Base-by-base conservation (phyloP, 495 filamentous ascomycete species). In the Penicillium angulare region DNA sequence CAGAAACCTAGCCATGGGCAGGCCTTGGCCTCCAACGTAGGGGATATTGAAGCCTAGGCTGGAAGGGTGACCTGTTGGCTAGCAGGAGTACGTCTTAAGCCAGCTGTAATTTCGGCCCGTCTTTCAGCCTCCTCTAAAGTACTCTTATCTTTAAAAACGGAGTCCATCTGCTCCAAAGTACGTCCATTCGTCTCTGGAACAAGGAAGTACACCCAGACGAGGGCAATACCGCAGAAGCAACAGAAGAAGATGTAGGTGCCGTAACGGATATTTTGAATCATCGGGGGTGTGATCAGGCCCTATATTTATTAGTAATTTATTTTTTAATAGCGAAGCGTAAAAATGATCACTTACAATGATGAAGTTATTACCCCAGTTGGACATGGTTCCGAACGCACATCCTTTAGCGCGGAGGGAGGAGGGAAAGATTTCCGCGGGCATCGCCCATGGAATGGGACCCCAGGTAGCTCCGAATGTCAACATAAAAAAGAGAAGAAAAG, bases 151-250 rank as follows among this genome's bases (percentile, higher is more conserved):
- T n/a, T n/a, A n/a, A n/a, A n/a, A n/a, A n/a, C n/a, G n/a, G n/a
- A n/a, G 16, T 45, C 43, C 57, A 82, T 79, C 53, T 81, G 79
- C 56, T 82, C 79, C 7, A 81, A 59, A 6, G 79, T 81, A 48
- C 75, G 76, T 55, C 79, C 78, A 54, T 77, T 79, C 9, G 79
- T 82, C 55, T 82, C 79, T 1, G 78, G 78, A 50, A 81, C 79
- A 45, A 80, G 67, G 58, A 72, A 64, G 49, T 68, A 76, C 12
- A 81, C 75, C 50, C 75, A 73, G 3, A 77, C 7, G 33, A 73
- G 72, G 18, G 69, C 78, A 34, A 81, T 43, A 7, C 73, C 57
- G 43, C 78, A 81, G 46, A 76, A 50, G 17, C 59, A 60, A 12
- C 67, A 70, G 54, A 76, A 77, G 65, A 77, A 76, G 47, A 76